phyloP scores from a whole-genome alignment of 75 land plant genomes.

The Gnetum montanum region DNA sequence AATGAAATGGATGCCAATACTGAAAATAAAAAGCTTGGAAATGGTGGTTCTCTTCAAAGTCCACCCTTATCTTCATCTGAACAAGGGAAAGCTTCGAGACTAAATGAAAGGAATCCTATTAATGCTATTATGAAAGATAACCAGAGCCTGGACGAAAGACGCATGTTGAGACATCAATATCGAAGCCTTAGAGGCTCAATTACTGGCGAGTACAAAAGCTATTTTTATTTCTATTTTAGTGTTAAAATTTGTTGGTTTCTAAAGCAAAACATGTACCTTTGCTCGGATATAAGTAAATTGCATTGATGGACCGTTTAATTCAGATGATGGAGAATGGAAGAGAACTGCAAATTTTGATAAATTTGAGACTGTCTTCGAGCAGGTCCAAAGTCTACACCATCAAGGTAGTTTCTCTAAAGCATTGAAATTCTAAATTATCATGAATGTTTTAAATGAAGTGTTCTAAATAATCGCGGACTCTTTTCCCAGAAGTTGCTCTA shows the following conservation, averaged over 20 bases:
- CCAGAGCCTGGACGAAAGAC: not conserved
- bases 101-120: too few species aligned
- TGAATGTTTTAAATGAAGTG: too few species aligned
- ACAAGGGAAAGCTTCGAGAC: too few species aligned
- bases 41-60: too few species aligned
- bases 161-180: not conserved
- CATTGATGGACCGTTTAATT: constrained; percentile 4
- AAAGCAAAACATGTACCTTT: not conserved
- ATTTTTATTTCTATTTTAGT: not conserved
- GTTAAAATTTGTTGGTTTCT: not conserved
- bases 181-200: constrained; percentile 2
- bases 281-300: not conserved
- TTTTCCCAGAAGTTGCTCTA: too few species aligned
- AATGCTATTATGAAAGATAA: too few species aligned
- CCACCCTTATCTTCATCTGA: too few species aligned
- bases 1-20: too few species aligned
- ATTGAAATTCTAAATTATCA: not conserved
- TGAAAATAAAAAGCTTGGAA: too few species aligned
- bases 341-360: constrained; percentile 16
- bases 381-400: constrained; percentile 50
- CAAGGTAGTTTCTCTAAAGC: constrained; percentile 16
- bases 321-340: constrained; percentile 47
- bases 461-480: too few species aligned
- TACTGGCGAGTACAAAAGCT: not conserved
- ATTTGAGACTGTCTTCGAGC: constrained; percentile 28